Base-by-base conservation (phyloP, 257 asterid genomes). In the Asclepias syriaca region DNA sequence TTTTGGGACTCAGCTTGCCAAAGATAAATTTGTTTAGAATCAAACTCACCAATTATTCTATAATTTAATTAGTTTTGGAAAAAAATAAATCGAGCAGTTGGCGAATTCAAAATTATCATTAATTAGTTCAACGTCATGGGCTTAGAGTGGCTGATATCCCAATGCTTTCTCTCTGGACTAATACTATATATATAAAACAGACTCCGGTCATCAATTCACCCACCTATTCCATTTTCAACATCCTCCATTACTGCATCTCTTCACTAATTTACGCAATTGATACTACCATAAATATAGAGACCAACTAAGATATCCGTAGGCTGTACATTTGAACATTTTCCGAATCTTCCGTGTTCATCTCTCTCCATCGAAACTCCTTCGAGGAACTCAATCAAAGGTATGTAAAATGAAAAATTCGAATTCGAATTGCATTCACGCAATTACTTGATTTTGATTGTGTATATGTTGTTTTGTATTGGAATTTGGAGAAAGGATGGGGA, bases 401-500 rank as follows among this genome's bases (percentile, higher is more conserved):
- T 24, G 65, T 15, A 0, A 18, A 0, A 18, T 6, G 48, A 13
- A 22, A 40, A 64, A 9, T 49, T 39, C 45, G n/a, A 46, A 43
- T 22, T 6, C 13, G 27, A 45, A 11, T 50, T 32, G 69, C 61
- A 59, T 59, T 59, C 65, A n/a, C 10, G 14, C 43, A 5, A 24
- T 19, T 27, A 9, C 14, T 29, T 71, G 21, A 32, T 43, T n/a
- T 72, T 72, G 54, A 14, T 70, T 70, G n/a, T 11, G 15, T 32
- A 16, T 54, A 56, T 5, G 34, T 71, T 6, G 13, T 10, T 13
- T 1, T 46, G 10, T 6, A 8, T 16, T 51, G 45, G 49, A 39
- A 24, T 24, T 24, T 24, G 27, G 27, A 24, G 27, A 56, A 16
- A 75, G 81, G 69, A 91, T 90, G 96, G 96, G 77, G 89, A 86